Conservation (phyloP, 345 rosid species). For the Psidium guajava region DNA sequence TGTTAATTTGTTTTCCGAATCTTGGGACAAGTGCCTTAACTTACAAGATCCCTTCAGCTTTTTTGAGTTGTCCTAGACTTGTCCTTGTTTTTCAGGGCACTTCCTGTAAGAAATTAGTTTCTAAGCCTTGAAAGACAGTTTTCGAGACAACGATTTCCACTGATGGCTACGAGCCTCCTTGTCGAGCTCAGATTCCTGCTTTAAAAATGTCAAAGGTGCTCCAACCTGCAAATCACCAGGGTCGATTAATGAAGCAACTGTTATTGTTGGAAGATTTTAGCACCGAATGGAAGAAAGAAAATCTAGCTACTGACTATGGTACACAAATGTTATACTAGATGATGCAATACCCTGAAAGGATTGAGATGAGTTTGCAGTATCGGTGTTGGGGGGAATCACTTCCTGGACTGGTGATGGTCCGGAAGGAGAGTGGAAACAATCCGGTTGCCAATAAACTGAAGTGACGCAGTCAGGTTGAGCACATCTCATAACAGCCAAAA, state of each 20-base stretch:
- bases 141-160: background rate
- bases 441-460: background rate
- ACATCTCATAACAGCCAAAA: background rate
- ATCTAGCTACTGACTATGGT: background rate
- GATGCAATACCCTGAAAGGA: background rate
- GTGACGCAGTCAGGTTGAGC: background rate
- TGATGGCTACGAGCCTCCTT: background rate
- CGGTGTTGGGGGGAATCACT: background rate
- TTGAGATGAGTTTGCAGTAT: background rate
- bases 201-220: background rate
- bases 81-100: background rate
- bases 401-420: background rate
- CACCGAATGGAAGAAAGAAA: background rate
- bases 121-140: background rate
- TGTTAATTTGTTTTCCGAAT: background rate
- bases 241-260: background rate
- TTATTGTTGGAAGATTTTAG: background rate
- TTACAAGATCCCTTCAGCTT: background rate
- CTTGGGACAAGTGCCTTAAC: background rate
- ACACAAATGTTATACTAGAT: background rate
- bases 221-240: background rate
- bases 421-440: background rate
- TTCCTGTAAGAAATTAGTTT: background rate
- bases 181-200: background rate
- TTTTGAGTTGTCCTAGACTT: background rate